Base-by-base conservation (phyloP, 2,329 filamentous ascomycete species). In the Fusarium sp. region DNA sequence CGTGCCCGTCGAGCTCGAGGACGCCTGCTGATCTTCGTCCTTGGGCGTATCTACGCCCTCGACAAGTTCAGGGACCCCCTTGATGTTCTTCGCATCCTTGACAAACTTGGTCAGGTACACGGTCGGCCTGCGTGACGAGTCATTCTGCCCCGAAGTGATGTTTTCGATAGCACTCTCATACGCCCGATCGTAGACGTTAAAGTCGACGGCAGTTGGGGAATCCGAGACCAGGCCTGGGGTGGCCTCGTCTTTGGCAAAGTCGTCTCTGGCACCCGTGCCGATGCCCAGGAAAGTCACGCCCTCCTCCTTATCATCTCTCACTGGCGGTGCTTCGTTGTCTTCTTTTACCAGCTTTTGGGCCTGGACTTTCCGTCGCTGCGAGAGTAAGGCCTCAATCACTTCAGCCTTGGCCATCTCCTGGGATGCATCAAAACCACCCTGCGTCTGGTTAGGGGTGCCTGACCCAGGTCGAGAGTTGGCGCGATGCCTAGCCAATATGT, bases 111-210 rank as follows among this genome's bases (percentile, higher is more conserved):
- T 89, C 68, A 87, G 79, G 73, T 87, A 90, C 58, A 89, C 81
- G 16, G 83, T 82, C 16, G 85, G 83, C 60, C 81, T 80, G 53
- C 83, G 78, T 17, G 82, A 79, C 27, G 83, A 20, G 35, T 70
- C 80, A 67, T 82, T 85, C 35, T 73, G 74, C 17, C 69, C 44
- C 31, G 84, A 78, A 75, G 82, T 84, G 77, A 98, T 96, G 17
- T 92, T 89, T 31, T 96, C 89, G 83, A 98, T 94, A 69, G 93
- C 90, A 22, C 80, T 79, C 78, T 94, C 91, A 80, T 97, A 98
- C 0, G 96, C 96, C 1, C 89, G 90, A 80, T 97, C 94, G 81
- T 98, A 98, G 66, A 98, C 92, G 79, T 96, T 92, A 76, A 94
- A 94, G 69, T 97, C 94, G 7, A 94, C 93, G 2, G 92, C 92